Conservation (phyloP, 352 stramenopile genomes). For the Phytophthora brassicae region DNA sequence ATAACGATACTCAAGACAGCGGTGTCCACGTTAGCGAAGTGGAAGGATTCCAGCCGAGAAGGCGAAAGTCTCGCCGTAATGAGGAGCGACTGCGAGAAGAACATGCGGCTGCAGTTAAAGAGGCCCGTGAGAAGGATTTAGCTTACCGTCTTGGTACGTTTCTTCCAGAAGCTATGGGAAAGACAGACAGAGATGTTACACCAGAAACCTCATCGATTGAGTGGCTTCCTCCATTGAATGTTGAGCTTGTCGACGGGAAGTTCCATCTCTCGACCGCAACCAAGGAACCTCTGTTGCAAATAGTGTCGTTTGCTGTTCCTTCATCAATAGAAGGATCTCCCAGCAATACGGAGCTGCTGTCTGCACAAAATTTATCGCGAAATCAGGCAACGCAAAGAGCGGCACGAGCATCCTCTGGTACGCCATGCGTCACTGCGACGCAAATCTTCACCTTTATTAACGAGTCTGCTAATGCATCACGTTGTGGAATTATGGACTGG, state of each 20-base stretch:
- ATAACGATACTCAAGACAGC: conserved; percentile 55
- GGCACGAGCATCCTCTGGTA: not conserved
- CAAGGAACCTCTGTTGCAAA: conserved; percentile 12
- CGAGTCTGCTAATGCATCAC: not conserved
- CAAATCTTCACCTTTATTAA: conserved; percentile 23
- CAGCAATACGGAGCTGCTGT: not conserved
- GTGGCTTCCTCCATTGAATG: conserved; percentile 31
- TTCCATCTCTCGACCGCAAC: conserved; percentile 34
- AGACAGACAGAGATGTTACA: conserved; percentile 2
- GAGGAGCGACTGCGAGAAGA: conserved; percentile 71
- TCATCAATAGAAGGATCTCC: conserved; percentile 3
- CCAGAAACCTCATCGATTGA: conserved; percentile 15
- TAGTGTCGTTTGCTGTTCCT: conserved; percentile 22
- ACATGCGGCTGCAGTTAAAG: conserved; percentile 62
- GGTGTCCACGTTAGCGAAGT: conserved; percentile 26
- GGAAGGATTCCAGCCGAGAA: conserved; percentile 29
- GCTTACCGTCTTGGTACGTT: conserved; percentile 53
- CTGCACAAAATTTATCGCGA: conserved; percentile 5
- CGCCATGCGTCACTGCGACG: conserved; percentile 4
- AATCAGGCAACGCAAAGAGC: not conserved
- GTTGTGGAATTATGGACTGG: conserved; percentile 26
- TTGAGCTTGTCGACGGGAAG: conserved; percentile 30
- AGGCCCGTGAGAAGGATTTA: conserved; percentile 61
- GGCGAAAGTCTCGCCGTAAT: conserved; percentile 67
- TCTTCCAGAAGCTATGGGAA: conserved; percentile 23